A percentile compares a stretch with the other conserved stretches of the same genome.
Conservation (phyloP, 2,329 filamentous ascomycete species). For the Cyphellophora europaea region DNA sequence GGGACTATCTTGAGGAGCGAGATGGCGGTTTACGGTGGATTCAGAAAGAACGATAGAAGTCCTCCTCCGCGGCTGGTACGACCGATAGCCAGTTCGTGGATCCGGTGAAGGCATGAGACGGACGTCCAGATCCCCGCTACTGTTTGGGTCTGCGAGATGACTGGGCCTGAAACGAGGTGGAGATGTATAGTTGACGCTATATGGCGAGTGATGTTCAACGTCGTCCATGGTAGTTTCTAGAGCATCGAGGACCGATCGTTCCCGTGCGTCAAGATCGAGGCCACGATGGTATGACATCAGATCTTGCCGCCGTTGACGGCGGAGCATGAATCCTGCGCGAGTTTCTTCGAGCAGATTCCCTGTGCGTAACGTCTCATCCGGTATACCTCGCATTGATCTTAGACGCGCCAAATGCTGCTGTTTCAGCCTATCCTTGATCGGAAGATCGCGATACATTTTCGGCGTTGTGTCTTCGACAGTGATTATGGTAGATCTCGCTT, state of each 20-base stretch:
- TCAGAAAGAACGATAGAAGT: constrained; percentile 33
- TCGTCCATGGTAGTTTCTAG: constrained; percentile 16
- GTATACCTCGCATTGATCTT: constrained; percentile 11
- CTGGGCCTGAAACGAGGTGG: constrained; percentile 9
- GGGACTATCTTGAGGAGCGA: constrained; percentile 23
- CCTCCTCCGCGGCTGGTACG: constrained; percentile 27
- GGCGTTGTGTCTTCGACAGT: constrained; percentile 18
- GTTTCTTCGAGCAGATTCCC: constrained; percentile 1
- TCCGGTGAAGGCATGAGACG: constrained; percentile 7
- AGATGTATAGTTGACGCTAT: constrained; percentile 17
- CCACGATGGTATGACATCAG: constrained; percentile 11
- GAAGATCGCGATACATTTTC: constrained; percentile 11
- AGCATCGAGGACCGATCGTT: constrained; percentile 16
- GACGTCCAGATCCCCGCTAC: constrained; percentile 6
- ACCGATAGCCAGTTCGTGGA: constrained; percentile 1
- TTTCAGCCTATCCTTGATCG: constrained; percentile 15
- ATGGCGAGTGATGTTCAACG: constrained; percentile 9
- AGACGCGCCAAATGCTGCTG: constrained; percentile 16
- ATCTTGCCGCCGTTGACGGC: constrained; percentile 6
- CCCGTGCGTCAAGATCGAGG: constrained; percentile 15
- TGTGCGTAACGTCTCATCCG: no score
- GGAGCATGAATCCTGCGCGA: not conserved
- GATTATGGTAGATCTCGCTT: constrained; percentile 12
- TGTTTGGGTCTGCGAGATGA: not conserved
- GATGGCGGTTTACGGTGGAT: constrained; percentile 17